These are phyloP conservation scores for Tolypocladium cylindrosporum DNA, from an alignment of 2,329 filamentous ascomycete genomes.

Conservation along the genomic window DNA sequence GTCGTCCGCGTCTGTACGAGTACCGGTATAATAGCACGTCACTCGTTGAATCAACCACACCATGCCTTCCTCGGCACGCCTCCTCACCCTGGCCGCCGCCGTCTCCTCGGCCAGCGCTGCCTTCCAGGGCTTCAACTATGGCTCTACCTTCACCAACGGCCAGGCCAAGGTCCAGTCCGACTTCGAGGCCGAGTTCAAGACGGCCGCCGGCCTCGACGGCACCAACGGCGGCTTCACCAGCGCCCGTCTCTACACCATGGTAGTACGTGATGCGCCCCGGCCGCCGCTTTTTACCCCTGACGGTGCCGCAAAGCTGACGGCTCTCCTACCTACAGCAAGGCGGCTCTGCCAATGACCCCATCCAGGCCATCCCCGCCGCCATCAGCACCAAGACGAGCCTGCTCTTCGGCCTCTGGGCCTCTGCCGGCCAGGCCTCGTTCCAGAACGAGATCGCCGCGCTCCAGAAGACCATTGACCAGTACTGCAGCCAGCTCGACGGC, in stretches of 20 bases:
- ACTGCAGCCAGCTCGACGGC: conserved; percentile 54
- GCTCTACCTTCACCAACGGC: conserved; percentile 50
- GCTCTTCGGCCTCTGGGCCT: conserved; percentile 77
- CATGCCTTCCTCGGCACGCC: conserved; percentile 21
- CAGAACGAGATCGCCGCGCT: conserved; percentile 67
- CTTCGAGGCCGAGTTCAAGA: conserved; percentile 61
- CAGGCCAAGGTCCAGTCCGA: conserved; percentile 50
- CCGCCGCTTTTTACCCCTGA: no score
- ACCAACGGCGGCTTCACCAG: conserved; percentile 54
- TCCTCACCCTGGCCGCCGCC: conserved; percentile 24
- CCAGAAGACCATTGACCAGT: conserved; percentile 55
- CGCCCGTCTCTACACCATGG: conserved; percentile 67
- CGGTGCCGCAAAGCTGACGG: conserved; percentile 8
- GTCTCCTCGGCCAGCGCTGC: conserved; percentile 24
- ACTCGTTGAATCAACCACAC: conserved; percentile 2
- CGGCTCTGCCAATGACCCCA: conserved; percentile 53
- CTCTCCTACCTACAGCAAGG: conserved; percentile 38
- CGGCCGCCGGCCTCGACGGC: conserved; percentile 52
- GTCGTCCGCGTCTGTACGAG: not conserved
- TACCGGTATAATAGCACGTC: not conserved
- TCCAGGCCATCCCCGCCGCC: conserved; percentile 69
- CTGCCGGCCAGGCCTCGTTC: conserved; percentile 52
- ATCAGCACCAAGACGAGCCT: conserved; percentile 70
- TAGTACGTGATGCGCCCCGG: conserved; percentile 17
- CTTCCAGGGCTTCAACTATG: conserved; percentile 66